Conservation (phyloP, 345 rosid species). For the Acer yangbiense region DNA sequence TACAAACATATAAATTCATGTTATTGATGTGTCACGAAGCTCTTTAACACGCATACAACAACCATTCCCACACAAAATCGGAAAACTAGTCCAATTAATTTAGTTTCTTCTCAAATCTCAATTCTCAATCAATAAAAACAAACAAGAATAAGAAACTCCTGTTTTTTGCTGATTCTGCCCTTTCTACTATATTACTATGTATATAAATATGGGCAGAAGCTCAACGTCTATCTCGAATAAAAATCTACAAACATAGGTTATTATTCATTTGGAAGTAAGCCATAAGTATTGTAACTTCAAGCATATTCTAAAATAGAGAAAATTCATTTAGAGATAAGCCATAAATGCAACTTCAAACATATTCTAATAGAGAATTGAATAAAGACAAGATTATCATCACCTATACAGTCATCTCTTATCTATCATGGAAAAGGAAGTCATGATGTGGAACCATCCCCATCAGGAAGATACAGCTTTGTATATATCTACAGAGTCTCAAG, state of each 20-base stretch:
- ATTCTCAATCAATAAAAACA: neutral
- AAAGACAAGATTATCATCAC: neutral
- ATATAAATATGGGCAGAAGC: neutral
- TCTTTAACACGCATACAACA: neutral
- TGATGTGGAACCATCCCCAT: neutral
- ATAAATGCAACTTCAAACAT: neutral
- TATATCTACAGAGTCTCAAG: neutral
- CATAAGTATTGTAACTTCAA: neutral
- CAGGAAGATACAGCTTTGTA: constrained; percentile 9
- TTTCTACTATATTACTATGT: neutral
- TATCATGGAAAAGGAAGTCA: neutral
- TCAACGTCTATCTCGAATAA: neutral
- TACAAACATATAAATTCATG: neutral
- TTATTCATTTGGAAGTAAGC: neutral
- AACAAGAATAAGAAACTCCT: neutral
- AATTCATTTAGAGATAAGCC: neutral
- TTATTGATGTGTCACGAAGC: neutral
- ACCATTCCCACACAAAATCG: neutral
- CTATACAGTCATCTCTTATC: neutral
- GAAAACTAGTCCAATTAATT: neutral
- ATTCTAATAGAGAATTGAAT: neutral
- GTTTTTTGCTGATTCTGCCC: neutral
- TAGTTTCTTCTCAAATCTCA: neutral
- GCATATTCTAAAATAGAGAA: neutral
- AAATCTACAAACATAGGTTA: neutral